phyloP scores from a whole-genome alignment of 2,329 filamentous ascomycete genomes.

The Hyphodiscus sp. region DNA sequence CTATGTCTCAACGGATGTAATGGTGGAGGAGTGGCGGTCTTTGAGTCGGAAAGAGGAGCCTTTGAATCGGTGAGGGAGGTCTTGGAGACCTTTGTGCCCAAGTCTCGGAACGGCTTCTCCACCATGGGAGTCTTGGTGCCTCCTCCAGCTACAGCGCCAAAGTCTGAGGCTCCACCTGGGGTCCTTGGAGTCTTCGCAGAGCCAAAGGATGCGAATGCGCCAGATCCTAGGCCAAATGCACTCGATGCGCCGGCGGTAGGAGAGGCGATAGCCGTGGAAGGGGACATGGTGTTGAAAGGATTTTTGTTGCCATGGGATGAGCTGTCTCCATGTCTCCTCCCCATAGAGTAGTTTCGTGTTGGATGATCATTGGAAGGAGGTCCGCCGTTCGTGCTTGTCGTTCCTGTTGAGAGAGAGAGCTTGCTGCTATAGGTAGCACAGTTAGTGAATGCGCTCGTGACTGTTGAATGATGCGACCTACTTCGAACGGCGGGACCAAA shows the following conservation, averaged over 20 bases:
- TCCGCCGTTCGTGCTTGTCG: conserved; percentile 36
- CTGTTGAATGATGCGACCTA: conserved; percentile 34
- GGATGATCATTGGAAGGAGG: conserved; percentile 38
- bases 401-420: conserved; percentile 74
- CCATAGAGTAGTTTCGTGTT: conserved; percentile 57
- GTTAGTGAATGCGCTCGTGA: conserved; percentile 16
- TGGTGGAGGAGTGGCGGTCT: conserved; percentile 35
- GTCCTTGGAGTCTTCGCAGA: conserved; percentile 83
- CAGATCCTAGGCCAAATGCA: conserved; percentile 89
- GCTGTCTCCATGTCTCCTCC: conserved; percentile 69
- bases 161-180: conserved; percentile 72
- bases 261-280: conserved; percentile 64
- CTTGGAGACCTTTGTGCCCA: conserved; percentile 27
- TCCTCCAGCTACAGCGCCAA: conserved; percentile 48
- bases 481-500: conserved; percentile 82
- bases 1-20: conserved; percentile 67
- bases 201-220: conserved; percentile 94
- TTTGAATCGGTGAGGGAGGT: conserved; percentile 41
- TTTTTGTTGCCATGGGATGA: conserved; percentile 70
- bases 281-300: conserved; percentile 71
- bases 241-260: conserved; percentile 73
- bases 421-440: conserved; percentile 49
- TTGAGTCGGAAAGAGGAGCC: conserved; percentile 32
- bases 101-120: conserved; percentile 57
- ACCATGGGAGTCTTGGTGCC: conserved; percentile 46